Percentiles rank a stretch among this genome's conserved stretches.
Conservation (phyloP, 148 eudicot species). For the Diospyros lotus region DNA sequence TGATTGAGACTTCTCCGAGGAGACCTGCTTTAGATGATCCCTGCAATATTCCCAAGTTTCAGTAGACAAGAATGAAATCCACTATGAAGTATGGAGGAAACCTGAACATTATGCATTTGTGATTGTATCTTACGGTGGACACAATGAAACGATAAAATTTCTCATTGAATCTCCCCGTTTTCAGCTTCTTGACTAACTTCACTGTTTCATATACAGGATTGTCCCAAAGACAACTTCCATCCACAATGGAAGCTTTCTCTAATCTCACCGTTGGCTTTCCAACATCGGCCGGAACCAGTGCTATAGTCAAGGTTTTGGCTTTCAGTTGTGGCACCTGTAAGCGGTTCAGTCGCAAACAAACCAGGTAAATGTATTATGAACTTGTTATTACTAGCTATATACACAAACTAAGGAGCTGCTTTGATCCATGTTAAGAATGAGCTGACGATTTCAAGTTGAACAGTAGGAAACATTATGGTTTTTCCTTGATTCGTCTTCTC, state of each 20-base stretch:
- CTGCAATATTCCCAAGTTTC: slow-evolving; percentile 32
- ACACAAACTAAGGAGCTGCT: no score
- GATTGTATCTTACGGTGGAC: slow-evolving; percentile 54
- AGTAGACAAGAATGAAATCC: background rate
- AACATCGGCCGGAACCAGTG: slow-evolving; percentile 76
- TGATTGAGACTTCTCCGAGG: slow-evolving; percentile 66
- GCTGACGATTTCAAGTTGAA: background rate
- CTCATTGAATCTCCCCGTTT: slow-evolving; percentile 65
- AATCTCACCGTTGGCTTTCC: slow-evolving; percentile 87
- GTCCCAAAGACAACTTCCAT: slow-evolving; percentile 86
- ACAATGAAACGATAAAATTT: slow-evolving; percentile 69
- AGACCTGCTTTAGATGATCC: slow-evolving; percentile 80
- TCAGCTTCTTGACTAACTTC: slow-evolving; percentile 60
- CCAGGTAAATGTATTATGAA: slow-evolving; percentile 5
- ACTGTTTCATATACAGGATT: slow-evolving; percentile 82
- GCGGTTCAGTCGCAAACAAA: slow-evolving; percentile 8
- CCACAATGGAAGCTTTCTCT: slow-evolving; percentile 58
- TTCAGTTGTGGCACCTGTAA: slow-evolving; percentile 67
- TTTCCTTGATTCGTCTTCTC: background rate
- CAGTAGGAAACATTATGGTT: background rate
- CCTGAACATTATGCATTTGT: background rate
- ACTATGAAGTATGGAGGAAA: background rate
- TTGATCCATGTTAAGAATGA: no score
- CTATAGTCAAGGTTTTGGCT: slow-evolving; percentile 57
- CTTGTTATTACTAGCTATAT: background rate